Percentiles rank a stretch among this genome's conserved stretches.
Evolutionary conservation across 352 stramenopile genomes (phyloP).

Genomic region (Phytophthora fragariaefolia): DNA sequence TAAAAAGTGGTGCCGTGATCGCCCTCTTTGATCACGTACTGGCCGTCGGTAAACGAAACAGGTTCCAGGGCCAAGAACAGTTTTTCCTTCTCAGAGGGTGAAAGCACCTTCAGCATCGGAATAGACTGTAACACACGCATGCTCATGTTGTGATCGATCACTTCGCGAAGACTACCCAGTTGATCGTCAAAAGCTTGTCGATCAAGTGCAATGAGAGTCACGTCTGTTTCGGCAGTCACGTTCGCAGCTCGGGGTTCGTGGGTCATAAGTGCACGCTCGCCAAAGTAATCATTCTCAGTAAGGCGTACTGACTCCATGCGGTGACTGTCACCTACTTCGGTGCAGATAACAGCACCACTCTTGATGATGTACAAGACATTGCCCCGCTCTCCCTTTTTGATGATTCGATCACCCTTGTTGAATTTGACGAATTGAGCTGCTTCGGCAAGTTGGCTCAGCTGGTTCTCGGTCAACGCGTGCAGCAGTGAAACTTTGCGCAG

Average conservation of each 20-base stretch:
- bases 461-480: constrained; percentile 60
- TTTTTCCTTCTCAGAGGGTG: constrained; percentile 60
- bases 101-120: constrained; percentile 75
- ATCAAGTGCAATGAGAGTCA: constrained; percentile 86
- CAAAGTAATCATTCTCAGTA: constrained; percentile 91
- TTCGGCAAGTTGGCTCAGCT: constrained; percentile 66
- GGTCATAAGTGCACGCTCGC: constrained; percentile 92
- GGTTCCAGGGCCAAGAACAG: constrained; percentile 65
- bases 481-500: constrained; percentile 65
- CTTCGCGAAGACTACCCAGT: constrained; percentile 90
- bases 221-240: constrained; percentile 79
- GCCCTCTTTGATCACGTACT: constrained; percentile 72
- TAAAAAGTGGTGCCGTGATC: constrained; percentile 78
- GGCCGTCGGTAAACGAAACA: constrained; percentile 58
- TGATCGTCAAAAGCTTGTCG: constrained; percentile 94
- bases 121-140: constrained; percentile 81
- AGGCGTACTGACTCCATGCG: constrained; percentile 47
- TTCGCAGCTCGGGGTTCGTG: constrained; percentile 90
- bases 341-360: constrained; percentile 63
- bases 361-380: constrained; percentile 92
- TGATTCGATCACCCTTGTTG: constrained; percentile 73
- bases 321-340: constrained; percentile 59
- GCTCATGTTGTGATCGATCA: constrained; percentile 91
- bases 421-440: constrained; percentile 77
- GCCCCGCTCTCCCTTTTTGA: constrained; percentile 81